Evolutionary conservation across 1,284 basidiomycete species (phyloP).

Genomic region (Pascua guehoae): DNA sequence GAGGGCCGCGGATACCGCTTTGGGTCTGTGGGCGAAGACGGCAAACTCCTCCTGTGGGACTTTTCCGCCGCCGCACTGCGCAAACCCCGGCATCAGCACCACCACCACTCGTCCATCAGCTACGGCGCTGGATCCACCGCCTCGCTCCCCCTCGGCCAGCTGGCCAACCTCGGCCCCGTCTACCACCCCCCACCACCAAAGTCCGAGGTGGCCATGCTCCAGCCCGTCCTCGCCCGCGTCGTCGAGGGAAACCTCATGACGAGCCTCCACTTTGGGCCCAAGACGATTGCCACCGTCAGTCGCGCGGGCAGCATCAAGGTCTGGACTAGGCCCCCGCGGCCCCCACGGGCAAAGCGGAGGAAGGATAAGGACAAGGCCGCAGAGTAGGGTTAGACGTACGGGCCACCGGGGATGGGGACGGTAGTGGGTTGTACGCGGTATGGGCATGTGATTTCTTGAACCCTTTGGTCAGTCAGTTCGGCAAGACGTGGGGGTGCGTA

Average conservation of each 20-base stretch:
- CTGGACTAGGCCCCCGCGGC: conserved; percentile 66
- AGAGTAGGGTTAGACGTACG: no score
- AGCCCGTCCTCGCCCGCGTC: conserved; percentile 79
- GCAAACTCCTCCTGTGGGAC: conserved; percentile 91
- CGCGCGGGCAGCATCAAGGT: conserved; percentile 70
- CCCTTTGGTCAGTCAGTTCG: no score
- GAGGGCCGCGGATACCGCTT: conserved; percentile 86
- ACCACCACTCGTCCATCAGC: conserved; percentile 29
- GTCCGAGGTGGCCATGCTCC: conserved; percentile 82
- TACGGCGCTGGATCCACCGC: conserved; percentile 37
- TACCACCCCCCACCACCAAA: conserved; percentile 83
- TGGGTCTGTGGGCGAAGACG: conserved; percentile 89
- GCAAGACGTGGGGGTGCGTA: no score
- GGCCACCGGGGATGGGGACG: no score
- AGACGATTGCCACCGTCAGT: conserved; percentile 69
- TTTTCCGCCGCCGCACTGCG: conserved; percentile 61
- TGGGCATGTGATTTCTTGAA: no score
- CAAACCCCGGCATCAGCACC: conserved; percentile 46
- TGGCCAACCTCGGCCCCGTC: conserved; percentile 52
- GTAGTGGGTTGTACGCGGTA: no score
- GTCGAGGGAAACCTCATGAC: conserved; percentile 73
- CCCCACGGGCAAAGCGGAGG: conserved; percentile 7
- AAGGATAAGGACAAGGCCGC: conserved; percentile 7
- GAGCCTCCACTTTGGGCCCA: conserved; percentile 65
- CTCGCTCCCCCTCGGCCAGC: conserved; percentile 59